A percentile compares a stretch with the other conserved stretches of the same genome.
These are phyloP conservation scores for Plectosphaerella plurivora DNA, from an alignment of 2,329 filamentous ascomycete genomes.

Conservation along the genomic window DNA sequence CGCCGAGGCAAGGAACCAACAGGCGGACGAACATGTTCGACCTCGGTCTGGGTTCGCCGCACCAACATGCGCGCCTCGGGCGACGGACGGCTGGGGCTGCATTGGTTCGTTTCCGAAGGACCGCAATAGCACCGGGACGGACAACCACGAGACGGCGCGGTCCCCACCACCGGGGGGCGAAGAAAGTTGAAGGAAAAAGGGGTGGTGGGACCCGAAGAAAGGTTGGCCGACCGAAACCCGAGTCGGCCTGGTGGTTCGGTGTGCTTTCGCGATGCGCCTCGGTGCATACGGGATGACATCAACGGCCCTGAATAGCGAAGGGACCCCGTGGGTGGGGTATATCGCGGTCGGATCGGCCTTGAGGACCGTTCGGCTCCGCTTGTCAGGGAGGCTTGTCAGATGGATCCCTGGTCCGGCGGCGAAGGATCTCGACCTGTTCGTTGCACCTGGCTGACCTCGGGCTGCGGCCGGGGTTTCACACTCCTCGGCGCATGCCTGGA, in stretches of 20 bases:
- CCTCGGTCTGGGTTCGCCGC: not conserved
- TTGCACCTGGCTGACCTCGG: too few species aligned
- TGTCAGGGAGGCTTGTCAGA: not conserved
- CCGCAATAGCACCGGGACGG: not conserved
- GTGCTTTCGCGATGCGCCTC: not conserved
- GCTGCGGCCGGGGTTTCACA: too few species aligned
- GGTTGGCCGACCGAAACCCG: not conserved
- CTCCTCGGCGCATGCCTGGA: too few species aligned
- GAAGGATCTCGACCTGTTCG: not conserved
- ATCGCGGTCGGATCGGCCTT: not conserved
- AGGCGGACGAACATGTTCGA: too few species aligned
- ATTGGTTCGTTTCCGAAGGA: not conserved
- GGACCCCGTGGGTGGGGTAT: not conserved
- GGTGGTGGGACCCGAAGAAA: too few species aligned
- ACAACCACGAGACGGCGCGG: not conserved
- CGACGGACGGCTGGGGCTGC: not conserved
- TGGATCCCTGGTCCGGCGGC: not conserved
- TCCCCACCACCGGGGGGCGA: not conserved
- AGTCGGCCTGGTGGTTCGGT: not conserved
- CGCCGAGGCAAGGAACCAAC: too few species aligned
- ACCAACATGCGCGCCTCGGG: not conserved
- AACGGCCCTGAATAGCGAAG: not conserved
- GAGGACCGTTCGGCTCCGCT: not conserved
- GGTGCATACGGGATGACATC: not conserved
- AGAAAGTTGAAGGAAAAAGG: too few species aligned